These are phyloP conservation scores for Globisporangium parvum DNA, from an alignment of 352 stramenopile species.

Conservation along the genomic window DNA sequence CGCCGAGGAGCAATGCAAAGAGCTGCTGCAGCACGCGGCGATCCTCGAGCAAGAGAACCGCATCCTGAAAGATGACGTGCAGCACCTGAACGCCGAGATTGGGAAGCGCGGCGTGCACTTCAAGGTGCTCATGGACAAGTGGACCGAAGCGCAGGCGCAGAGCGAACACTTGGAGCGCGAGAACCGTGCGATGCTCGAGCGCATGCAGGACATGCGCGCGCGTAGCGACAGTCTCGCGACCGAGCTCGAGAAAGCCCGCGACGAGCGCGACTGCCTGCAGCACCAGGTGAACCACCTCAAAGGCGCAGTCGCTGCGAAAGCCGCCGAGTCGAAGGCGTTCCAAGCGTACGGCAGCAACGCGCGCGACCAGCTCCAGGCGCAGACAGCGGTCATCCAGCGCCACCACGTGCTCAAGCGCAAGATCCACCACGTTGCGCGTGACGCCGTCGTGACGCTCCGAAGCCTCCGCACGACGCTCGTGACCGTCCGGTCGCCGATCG, in stretches of 20 bases:
- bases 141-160: constrained; percentile 58
- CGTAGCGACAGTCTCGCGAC: constrained; percentile 27
- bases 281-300: constrained; percentile 70
- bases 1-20: constrained; percentile 38
- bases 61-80: constrained; percentile 45
- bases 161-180: constrained; percentile 53
- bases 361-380: constrained; percentile 54
- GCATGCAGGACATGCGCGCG: constrained; percentile 42
- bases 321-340: constrained; percentile 63
- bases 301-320: constrained; percentile 60
- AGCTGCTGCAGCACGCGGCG: constrained; percentile 39
- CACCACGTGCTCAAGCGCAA: constrained; percentile 45
- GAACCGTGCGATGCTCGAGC: constrained; percentile 37
- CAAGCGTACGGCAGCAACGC: constrained; percentile 53
- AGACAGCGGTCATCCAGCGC: constrained; percentile 46
- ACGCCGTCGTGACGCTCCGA: constrained; percentile 30
- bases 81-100: constrained; percentile 45
- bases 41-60: constrained; percentile 47
- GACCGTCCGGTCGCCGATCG: constrained; percentile 40
- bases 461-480: constrained; percentile 35
- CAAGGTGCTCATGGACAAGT: constrained; percentile 67
- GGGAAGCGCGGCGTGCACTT: constrained; percentile 51
- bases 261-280: constrained; percentile 63
- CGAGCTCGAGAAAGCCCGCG: constrained; percentile 35
- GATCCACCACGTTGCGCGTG: constrained; percentile 36